Percentiles rank a stretch among this genome's conserved stretches.
These are phyloP conservation scores for Babjeviella inositovora DNA, from an alignment of 805 yeast species.

Conservation along the genomic window DNA sequence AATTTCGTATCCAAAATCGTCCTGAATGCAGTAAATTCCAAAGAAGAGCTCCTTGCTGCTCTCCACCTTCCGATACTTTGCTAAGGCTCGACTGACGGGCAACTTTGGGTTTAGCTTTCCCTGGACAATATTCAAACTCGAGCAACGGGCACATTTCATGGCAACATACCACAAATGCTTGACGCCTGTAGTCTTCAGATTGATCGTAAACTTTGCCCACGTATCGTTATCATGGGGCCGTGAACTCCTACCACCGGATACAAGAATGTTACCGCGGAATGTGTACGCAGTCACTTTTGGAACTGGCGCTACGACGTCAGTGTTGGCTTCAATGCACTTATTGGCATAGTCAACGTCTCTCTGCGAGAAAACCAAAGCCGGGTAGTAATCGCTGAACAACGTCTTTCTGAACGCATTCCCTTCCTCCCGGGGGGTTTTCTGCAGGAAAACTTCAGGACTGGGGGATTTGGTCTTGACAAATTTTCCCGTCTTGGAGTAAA, in stretches of 20 bases:
- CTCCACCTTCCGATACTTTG: conserved; percentile 1
- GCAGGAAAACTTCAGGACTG: background rate
- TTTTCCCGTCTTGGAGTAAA: conserved; percentile 1
- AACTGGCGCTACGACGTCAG: background rate
- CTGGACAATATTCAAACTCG: background rate
- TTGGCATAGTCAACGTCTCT: background rate
- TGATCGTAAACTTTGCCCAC: background rate
- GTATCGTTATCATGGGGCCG: conserved; percentile 1
- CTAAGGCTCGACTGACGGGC: conserved; percentile 1
- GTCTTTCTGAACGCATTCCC: background rate
- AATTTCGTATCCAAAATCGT: conserved; percentile 1
- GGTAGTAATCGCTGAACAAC: conserved; percentile 1
- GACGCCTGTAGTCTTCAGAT: background rate
- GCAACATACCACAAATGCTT: conserved; percentile 1
- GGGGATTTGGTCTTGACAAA: conserved; percentile 1
- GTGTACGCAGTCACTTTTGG: background rate
- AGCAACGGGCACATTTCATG: conserved; percentile 1
- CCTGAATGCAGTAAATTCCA: conserved; percentile 1
- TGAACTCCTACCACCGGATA: too few species aligned
- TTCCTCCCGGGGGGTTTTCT: background rate
- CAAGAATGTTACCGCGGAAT: too few species aligned
- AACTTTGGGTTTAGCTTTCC: background rate
- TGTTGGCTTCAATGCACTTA: background rate
- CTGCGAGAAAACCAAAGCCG: conserved; percentile 1
- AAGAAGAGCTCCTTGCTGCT: background rate